A percentile compares a stretch with the other conserved stretches of the same genome.
Evolutionary conservation across 2,329 filamentous ascomycete species (phyloP).

Genomic region (Tolypocladium paradoxum): DNA sequence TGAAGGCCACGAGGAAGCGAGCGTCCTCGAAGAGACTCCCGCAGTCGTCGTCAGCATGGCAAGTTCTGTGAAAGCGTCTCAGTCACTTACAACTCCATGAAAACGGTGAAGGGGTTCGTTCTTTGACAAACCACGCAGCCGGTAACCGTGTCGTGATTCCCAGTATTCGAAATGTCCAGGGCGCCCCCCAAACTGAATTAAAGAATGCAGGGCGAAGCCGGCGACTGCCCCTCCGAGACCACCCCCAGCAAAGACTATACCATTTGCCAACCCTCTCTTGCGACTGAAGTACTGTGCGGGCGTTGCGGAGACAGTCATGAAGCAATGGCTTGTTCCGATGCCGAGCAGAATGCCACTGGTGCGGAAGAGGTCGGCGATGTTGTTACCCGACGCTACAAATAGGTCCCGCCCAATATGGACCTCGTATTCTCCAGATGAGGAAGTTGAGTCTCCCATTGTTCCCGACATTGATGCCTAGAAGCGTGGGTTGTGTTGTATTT

Average conservation of each 20-base stretch:
- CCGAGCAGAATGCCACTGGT: conserved; percentile 13
- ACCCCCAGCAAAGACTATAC: conserved; percentile 35
- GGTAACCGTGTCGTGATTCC: conserved; percentile 41
- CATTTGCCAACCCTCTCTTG: conserved; percentile 39
- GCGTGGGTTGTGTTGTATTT: too few relatives aligned
- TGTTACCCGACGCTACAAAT: too few relatives aligned
- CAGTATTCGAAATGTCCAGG: conserved; percentile 39
- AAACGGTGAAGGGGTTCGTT: too few relatives aligned
- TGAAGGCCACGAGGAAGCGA: too few relatives aligned
- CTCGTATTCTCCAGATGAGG: too few relatives aligned
- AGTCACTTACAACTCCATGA: too few relatives aligned
- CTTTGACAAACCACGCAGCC: conserved; percentile 37
- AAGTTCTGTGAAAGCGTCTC: too few relatives aligned
- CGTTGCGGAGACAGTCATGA: conserved; percentile 27
- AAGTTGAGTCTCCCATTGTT: too few relatives aligned
- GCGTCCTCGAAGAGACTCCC: too few relatives aligned
- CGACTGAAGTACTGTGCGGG: conserved; percentile 40
- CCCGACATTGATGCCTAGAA: too few relatives aligned
- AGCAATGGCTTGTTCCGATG: conserved; percentile 12
- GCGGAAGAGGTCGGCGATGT: conserved; percentile 16
- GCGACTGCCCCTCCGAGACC: conserved; percentile 39
- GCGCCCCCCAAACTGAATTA: conserved; percentile 29
- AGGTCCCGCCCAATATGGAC: too few relatives aligned
- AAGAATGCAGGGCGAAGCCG: conserved; percentile 29
- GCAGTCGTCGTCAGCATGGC: too few relatives aligned